These are phyloP conservation scores for Dendryphion nanum DNA, from an alignment of 2,329 filamentous ascomycete species.

Conservation along the genomic window DNA sequence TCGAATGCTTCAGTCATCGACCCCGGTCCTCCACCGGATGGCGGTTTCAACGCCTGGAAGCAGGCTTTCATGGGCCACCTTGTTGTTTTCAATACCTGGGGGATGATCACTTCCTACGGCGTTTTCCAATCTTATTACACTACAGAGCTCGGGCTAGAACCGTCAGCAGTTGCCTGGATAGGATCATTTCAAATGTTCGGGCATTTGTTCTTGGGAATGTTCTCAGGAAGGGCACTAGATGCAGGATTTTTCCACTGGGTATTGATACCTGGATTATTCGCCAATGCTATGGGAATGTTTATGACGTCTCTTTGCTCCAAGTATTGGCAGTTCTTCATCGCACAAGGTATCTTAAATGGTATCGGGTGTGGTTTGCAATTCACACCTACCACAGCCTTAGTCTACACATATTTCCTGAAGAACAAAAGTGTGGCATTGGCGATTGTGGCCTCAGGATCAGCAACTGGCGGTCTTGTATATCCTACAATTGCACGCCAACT, in stretches of 20 bases:
- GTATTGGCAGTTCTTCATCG: slow-evolving; percentile 50
- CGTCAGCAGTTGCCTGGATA: slow-evolving; percentile 53
- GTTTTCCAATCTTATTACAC: slow-evolving; percentile 40
- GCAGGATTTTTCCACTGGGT: slow-evolving; percentile 51
- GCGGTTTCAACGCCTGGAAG: slow-evolving; percentile 38
- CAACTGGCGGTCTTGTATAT: slow-evolving; percentile 63
- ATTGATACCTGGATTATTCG: slow-evolving; percentile 42
- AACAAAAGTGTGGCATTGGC: slow-evolving; percentile 61
- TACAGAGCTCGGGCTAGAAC: slow-evolving; percentile 20
- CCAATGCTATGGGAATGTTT: slow-evolving; percentile 51
- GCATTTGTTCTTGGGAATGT: slow-evolving; percentile 52
- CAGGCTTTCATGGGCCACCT: slow-evolving; percentile 38
- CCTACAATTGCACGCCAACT: slow-evolving; percentile 56
- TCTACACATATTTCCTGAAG: slow-evolving; percentile 58
- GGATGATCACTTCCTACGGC: slow-evolving; percentile 37
- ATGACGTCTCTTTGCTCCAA: slow-evolving; percentile 50
- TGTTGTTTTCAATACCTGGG: slow-evolving; percentile 39
- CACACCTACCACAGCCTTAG: slow-evolving; percentile 27
- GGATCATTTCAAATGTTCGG: slow-evolving; percentile 52
- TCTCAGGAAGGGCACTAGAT: slow-evolving; percentile 53
- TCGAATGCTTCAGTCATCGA: slow-evolving; percentile 32
- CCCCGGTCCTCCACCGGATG: slow-evolving; percentile 39
- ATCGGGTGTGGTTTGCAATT: slow-evolving; percentile 38
- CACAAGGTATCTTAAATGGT: slow-evolving; percentile 34
- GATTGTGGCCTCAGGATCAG: slow-evolving; percentile 59